phyloP scores from a whole-genome alignment of 148 eudicot genomes.

The Drosera capensis region DNA sequence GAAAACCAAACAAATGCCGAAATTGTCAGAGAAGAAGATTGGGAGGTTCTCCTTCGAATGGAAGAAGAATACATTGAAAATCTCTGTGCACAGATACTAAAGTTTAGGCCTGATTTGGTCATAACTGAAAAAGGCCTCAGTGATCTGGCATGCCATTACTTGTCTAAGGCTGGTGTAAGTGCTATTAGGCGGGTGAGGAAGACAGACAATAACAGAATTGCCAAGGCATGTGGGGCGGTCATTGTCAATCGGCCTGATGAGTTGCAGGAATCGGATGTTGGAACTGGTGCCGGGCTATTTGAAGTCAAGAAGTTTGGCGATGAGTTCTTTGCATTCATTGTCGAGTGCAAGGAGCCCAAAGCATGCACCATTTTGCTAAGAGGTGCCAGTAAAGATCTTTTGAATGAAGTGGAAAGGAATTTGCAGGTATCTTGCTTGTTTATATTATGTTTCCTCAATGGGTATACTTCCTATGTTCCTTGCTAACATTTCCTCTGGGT shows the following conservation, averaged over 20 bases:
- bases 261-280: conserved; percentile 85
- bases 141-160: conserved; percentile 83
- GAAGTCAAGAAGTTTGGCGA: conserved; percentile 94
- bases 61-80: conserved; percentile 88
- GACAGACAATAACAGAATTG: conserved; percentile 83
- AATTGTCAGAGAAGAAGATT: conserved; percentile 79
- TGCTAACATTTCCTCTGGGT: background rate
- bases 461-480: too few species aligned
- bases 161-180: conserved; percentile 92
- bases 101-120: conserved; percentile 79
- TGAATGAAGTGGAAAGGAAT: conserved; percentile 92
- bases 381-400: conserved; percentile 88
- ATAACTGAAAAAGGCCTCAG: conserved; percentile 90
- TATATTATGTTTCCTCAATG: background rate
- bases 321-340: conserved; percentile 77
- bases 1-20: conserved; percentile 99
- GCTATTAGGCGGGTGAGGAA: conserved; percentile 87
- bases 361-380: conserved; percentile 79
- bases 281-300: conserved; percentile 86
- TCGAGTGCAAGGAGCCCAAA: conserved; percentile 85
- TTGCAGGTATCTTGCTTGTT: conserved; percentile 43
- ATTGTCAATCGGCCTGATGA: conserved; percentile 92
- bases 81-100: conserved; percentile 63
- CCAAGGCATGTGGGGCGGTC: conserved; percentile 94
- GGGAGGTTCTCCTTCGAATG: conserved; percentile 75